Percentiles rank a stretch among this genome's conserved stretches.
Conservation (phyloP, 73 alveolate species). For the Paramecium octaurelia region DNA sequence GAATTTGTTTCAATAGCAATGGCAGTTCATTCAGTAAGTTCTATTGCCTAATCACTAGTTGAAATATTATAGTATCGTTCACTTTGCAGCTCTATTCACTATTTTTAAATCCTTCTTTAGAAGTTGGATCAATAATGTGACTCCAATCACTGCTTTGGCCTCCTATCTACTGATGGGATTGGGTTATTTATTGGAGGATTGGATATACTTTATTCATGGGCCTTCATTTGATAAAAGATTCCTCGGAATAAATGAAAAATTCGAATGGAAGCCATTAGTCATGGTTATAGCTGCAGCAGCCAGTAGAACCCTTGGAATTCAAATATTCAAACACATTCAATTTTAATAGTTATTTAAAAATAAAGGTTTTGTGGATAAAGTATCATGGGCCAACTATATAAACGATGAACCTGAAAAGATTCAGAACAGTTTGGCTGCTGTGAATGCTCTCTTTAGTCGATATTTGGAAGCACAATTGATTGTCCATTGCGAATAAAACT, state of each 20-base stretch:
- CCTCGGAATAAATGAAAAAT: neutral
- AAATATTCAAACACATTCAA: neutral
- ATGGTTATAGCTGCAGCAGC: conserved; percentile 31
- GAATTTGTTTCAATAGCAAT: conserved; percentile 1
- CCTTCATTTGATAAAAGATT: neutral
- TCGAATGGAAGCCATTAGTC: conserved; percentile 15
- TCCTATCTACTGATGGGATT: neutral
- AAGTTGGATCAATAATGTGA: conserved; percentile 41
- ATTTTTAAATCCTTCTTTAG: conserved; percentile 9
- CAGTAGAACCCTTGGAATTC: neutral
- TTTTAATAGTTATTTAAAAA: neutral
- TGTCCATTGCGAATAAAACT: conserved; percentile 20
- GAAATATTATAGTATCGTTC: conserved; percentile 14
- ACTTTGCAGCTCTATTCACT: neutral
- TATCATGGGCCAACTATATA: conserved; percentile 41
- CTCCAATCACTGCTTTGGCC: neutral
- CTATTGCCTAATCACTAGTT: neutral
- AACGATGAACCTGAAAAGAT: conserved; percentile 38
- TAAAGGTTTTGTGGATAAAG: neutral
- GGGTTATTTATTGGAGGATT: conserved; percentile 20
- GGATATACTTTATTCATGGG: neutral
- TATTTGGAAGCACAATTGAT: conserved; percentile 11
- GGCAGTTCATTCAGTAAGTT: conserved; percentile 19
- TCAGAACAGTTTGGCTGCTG: neutral
- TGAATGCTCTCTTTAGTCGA: neutral